Evolutionary conservation across 2,329 filamentous ascomycete species (phyloP), one percentile per base, ranked within the genome.

Genomic region (Chlorencoelia australis): DNA sequence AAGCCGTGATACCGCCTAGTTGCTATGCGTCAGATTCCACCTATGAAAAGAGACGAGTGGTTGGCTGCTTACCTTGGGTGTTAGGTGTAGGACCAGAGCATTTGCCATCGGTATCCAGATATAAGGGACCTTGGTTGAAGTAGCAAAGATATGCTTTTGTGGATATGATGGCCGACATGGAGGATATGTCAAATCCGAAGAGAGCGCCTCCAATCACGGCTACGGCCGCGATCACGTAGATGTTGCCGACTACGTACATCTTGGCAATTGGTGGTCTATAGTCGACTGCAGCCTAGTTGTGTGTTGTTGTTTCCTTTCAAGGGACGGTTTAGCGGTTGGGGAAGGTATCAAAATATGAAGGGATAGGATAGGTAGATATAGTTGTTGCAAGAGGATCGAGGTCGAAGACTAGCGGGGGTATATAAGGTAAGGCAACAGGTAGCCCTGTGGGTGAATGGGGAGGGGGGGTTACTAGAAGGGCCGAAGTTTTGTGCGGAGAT

Each of bases 1-100:
- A 64, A 15, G 80, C 78, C 0, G 74, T 79, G 51, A 84, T 82
- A 31, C 74, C 75, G 43, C 75, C 75, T 53, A 75, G 72, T 1
- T 67, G 59, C 37, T 59, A 53, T 25, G 63, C 53, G 9, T 53
- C 56, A 4, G 73, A 62, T 37, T 68, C 62, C 63, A 66, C 71
- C 6, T 17, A 5, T 8, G 7, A n/a, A 11, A 2, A 7, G 14
- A 32, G 17, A 24, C 7, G 4, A 8, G 4, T 14, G 9, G 20
- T 20, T 4, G 51, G 69, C 68, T 39, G 24, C 35, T 30, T 43
- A 52, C 50, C 50, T 46, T 52, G 50, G 18, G 48, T 46, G 31
- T 41, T 37, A 9, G 48, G 29, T n/a, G 18, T 37, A 67, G 73
- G 74, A 21, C 75, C 75, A 11, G 61, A 65, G 55, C 70, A 75